Percentiles rank a stretch among this genome's conserved stretches.
phyloP scores from a whole-genome alignment of 2,329 filamentous ascomycete species.

The Trichoderma hamatum region DNA sequence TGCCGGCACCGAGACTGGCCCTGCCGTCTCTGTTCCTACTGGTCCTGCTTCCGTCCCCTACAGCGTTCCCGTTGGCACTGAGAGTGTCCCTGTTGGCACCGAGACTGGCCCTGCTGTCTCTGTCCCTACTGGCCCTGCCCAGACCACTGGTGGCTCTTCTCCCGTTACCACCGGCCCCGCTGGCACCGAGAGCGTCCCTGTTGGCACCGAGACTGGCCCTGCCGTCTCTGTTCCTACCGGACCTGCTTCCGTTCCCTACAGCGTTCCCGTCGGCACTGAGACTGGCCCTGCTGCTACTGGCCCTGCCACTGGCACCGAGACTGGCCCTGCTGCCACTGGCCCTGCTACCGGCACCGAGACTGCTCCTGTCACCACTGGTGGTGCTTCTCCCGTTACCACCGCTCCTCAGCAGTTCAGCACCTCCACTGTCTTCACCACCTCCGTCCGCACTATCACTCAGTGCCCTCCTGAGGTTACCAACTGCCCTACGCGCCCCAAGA shows the following conservation, averaged over 20 bases:
- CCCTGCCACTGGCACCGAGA: constrained; percentile 36
- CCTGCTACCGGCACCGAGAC: constrained; percentile 6
- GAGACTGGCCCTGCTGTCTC: constrained; percentile 23
- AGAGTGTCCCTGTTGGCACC: constrained; percentile 28
- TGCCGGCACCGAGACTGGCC: neutral
- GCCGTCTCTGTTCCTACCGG: constrained; percentile 6
- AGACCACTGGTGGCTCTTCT: constrained; percentile 3
- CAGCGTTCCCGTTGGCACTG: constrained; percentile 38
- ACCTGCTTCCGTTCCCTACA: too few species aligned
- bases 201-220: neutral
- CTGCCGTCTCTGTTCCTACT: neutral
- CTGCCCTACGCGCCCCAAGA: constrained; percentile 55
- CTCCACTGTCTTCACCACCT: constrained; percentile 60
- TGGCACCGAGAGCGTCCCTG: constrained; percentile 1
- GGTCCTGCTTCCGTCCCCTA: neutral
- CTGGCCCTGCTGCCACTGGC: constrained; percentile 16
- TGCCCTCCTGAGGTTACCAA: constrained; percentile 63
- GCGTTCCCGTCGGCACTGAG: neutral
- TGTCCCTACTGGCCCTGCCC: neutral
- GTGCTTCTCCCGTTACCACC: constrained; percentile 30
- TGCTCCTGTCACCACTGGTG: constrained; percentile 27
- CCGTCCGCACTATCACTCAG: constrained; percentile 63
- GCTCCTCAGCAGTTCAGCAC: constrained; percentile 44
- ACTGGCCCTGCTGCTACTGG: neutral
- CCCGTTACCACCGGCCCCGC: constrained; percentile 27